Conservation (phyloP, 176 grass and related monocot genomes). For the Panicum miliaceum region DNA sequence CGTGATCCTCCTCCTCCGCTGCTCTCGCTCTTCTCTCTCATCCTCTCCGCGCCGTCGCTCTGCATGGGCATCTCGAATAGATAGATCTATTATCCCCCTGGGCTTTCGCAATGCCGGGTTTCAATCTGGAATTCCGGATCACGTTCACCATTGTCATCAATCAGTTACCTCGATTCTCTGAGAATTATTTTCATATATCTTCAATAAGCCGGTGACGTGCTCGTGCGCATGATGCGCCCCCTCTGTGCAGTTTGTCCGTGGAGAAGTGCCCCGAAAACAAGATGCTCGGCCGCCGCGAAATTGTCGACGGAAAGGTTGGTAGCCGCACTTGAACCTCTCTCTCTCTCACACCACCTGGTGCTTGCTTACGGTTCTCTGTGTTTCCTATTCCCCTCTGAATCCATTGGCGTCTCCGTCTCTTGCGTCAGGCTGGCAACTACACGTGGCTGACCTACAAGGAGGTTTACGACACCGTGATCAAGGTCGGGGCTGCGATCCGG, state of each 20-base stretch:
- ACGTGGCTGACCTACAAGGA: constrained; percentile 89
- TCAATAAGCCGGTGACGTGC: background rate
- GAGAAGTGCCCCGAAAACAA: constrained; percentile 61
- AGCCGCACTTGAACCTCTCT: background rate
- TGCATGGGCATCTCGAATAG: background rate
- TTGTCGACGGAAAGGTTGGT: constrained; percentile 64
- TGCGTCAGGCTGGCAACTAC: constrained; percentile 67
- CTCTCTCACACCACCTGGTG: background rate
- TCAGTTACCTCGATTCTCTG: background rate
- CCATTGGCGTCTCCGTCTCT: constrained; percentile 34
- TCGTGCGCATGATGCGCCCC: background rate
- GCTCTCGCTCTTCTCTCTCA: too few species aligned
- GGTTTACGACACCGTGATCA: constrained; percentile 76
- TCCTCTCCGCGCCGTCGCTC: background rate
- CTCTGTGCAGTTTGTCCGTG: constrained; percentile 58
- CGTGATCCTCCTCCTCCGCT: background rate
- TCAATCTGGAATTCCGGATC: constrained; percentile 21
- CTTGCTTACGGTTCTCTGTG: background rate
- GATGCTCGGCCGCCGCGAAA: constrained; percentile 68
- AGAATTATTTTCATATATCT: background rate
- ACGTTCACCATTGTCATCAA: background rate
- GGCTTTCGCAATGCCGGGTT: background rate
- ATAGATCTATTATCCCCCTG: constrained; percentile 16
- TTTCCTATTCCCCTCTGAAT: constrained; percentile 6
- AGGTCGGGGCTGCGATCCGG: constrained; percentile 74